Evolutionary conservation across 495 filamentous ascomycete genomes (phyloP).

Genomic region (Annulohypoxylon nitens): DNA sequence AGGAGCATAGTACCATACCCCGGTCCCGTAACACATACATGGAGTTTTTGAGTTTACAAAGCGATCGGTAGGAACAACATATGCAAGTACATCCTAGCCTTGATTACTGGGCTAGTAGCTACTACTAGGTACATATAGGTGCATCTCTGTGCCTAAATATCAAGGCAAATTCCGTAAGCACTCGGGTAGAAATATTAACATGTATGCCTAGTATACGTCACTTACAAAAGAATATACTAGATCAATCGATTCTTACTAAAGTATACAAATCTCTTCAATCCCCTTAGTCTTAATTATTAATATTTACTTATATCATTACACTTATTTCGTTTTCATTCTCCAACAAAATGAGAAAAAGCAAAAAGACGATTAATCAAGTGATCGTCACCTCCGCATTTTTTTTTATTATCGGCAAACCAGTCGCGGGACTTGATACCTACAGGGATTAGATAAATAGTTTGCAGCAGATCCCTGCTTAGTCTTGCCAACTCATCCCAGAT

Average conservation of each 20-base stretch:
- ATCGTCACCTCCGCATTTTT: constrained; percentile 32
- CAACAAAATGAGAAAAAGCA: neutral
- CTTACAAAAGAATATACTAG: neutral
- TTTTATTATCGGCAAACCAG: constrained; percentile 36
- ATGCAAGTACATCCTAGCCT: neutral
- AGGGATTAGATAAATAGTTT: constrained; percentile 46
- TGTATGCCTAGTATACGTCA: too few species aligned
- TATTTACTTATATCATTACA: neutral
- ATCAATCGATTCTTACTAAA: neutral
- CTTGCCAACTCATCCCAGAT: constrained; percentile 43
- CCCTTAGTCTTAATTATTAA: neutral
- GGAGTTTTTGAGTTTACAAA: constrained; percentile 3
- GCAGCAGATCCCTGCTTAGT: constrained; percentile 40
- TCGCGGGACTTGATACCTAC: constrained; percentile 42
- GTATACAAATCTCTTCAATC: neutral
- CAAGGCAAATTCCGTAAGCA: constrained; percentile 7
- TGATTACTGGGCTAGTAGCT: neutral
- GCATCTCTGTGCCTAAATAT: neutral
- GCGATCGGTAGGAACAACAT: constrained; percentile 3
- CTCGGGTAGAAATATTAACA: too few species aligned
- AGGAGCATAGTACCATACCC: constrained; percentile 16
- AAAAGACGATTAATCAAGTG: neutral
- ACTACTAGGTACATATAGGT: neutral
- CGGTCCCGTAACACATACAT: neutral
- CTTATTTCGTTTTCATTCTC: neutral